Evolutionary conservation across 129 eudicot genomes (phyloP).

Genomic region (Saposhnikovia divaricata): DNA sequence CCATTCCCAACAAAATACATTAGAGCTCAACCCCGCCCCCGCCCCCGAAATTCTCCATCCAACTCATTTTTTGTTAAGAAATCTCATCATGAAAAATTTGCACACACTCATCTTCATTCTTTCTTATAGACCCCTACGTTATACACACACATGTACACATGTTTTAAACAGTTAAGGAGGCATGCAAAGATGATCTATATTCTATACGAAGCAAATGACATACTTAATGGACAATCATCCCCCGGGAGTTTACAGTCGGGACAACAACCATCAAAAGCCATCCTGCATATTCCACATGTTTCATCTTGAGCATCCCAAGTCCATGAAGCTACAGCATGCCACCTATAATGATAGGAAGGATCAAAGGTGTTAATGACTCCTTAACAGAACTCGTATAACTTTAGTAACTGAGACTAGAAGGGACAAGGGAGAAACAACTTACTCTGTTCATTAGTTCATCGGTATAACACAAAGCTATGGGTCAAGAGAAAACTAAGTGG

Average conservation of each 20-base stretch:
- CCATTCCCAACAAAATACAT: too few species aligned
- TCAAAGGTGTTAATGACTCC: not conserved
- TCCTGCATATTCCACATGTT: conserved; percentile 90
- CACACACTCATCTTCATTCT: not conserved
- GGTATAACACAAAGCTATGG: conserved; percentile 10
- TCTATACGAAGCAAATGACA: conserved; percentile 11
- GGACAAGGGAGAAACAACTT: conserved; percentile 27
- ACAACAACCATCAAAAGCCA: conserved; percentile 99
- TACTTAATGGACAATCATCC: conserved; percentile 65
- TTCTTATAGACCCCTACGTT: too few species aligned
- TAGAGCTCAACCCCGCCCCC: too few species aligned
- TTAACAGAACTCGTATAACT: not conserved
- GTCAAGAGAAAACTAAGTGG: conserved; percentile 35
- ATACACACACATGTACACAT: too few species aligned
- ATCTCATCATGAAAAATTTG: not conserved
- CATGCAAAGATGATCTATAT: not conserved
- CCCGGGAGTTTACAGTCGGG: conserved; percentile 76
- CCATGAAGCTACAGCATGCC: conserved; percentile 99
- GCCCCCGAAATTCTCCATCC: not conserved
- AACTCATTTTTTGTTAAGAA: too few species aligned
- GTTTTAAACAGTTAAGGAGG: not conserved
- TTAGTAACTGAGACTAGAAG: not conserved
- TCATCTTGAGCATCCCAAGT: conserved; percentile 99
- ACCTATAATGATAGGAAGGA: conserved; percentile 24
- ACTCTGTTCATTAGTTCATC: conserved; percentile 48